A percentile compares a stretch with the other conserved stretches of the same genome.
Evolutionary conservation across 2,329 filamentous ascomycete genomes (phyloP).

Genomic region (Fusarium humuli): DNA sequence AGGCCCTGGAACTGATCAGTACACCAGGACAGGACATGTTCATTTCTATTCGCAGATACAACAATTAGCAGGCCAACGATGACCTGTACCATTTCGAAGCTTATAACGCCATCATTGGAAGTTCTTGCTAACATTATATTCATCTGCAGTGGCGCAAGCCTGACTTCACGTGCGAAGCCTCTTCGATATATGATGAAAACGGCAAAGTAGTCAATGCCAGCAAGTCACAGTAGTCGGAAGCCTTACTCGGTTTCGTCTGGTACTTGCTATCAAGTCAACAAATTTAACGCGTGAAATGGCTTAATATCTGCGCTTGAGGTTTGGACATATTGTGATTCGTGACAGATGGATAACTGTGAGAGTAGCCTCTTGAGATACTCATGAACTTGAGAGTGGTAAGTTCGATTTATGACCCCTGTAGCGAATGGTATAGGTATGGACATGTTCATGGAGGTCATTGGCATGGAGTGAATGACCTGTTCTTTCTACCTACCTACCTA

Average conservation of each 20-base stretch:
- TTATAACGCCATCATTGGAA: not conserved
- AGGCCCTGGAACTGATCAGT: not conserved
- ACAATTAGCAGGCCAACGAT: not conserved
- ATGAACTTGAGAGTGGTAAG: no score
- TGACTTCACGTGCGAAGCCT: not conserved
- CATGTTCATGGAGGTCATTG: not conserved
- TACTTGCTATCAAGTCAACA: not conserved
- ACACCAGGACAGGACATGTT: not conserved
- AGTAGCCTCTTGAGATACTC: no score
- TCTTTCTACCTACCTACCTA: not conserved
- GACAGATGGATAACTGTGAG: slow-evolving; percentile 3
- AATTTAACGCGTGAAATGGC: slow-evolving; percentile 6
- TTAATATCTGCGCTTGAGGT: slow-evolving; percentile 10
- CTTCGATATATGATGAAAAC: not conserved
- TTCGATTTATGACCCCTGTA: no score
- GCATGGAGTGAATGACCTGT: not conserved
- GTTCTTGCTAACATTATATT: not conserved
- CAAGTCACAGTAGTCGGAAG: not conserved
- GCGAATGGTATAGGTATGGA: not conserved
- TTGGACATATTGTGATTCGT: slow-evolving; percentile 18
- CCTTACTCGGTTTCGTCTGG: slow-evolving; percentile 2
- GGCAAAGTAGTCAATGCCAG: not conserved
- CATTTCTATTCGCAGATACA: not conserved
- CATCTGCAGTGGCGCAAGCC: not conserved
- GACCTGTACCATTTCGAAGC: not conserved